phyloP scores from a whole-genome alignment of 2,329 filamentous ascomycete species.

The Aspergillus floridensis region DNA sequence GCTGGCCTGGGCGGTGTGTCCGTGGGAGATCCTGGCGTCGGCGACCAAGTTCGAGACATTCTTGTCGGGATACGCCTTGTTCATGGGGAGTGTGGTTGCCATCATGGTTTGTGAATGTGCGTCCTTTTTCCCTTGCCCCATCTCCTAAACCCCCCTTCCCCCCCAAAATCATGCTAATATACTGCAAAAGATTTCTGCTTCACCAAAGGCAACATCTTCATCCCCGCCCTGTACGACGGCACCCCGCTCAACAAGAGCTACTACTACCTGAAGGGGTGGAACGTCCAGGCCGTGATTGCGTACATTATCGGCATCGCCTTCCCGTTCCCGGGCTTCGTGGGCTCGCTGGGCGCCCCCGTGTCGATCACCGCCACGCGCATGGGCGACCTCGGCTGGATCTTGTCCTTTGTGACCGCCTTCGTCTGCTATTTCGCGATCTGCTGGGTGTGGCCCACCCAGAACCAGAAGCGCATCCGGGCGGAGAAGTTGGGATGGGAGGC shows the following conservation, averaged over 20 bases:
- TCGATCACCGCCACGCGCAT: background rate
- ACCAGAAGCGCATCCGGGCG: background rate
- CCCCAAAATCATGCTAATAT: background rate
- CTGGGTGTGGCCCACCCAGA: slow-evolving; percentile 2
- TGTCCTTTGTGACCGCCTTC: slow-evolving; percentile 1
- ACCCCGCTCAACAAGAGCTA: slow-evolving; percentile 5
- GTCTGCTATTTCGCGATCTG: background rate
- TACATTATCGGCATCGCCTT: slow-evolving; percentile 3
- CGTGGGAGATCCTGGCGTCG: slow-evolving; percentile 11
- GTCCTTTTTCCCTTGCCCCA: background rate
- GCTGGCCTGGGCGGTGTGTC: slow-evolving; percentile 49
- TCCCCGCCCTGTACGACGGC: background rate
- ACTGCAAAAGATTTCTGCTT: background rate
- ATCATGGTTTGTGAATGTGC: slow-evolving; percentile 7
- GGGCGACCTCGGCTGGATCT: slow-evolving; percentile 5
- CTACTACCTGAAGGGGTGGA: slow-evolving; percentile 4
- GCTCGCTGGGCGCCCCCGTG: slow-evolving; percentile 2
- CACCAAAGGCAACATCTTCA: slow-evolving; percentile 3
- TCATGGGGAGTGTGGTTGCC: slow-evolving; percentile 9
- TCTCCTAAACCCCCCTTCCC: no score
- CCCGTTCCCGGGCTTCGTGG: slow-evolving; percentile 4
- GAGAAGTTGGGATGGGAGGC: background rate
- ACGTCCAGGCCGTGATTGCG: slow-evolving; percentile 1
- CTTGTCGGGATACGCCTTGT: slow-evolving; percentile 8
- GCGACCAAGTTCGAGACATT: slow-evolving; percentile 10